Conservation (phyloP, 441 rosid species). For the Mallotus repandus region DNA sequence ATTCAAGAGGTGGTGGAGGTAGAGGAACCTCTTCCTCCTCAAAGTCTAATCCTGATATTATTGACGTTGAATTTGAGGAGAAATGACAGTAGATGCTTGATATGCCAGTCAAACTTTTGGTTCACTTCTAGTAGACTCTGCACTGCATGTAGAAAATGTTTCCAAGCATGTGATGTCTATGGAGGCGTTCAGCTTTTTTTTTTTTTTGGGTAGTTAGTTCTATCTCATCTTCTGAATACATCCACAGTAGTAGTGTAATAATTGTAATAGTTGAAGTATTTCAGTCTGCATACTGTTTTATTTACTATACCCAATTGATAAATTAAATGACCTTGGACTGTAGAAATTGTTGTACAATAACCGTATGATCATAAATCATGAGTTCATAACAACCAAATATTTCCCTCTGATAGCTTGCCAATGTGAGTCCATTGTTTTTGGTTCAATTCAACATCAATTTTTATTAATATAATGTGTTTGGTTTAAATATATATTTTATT, state of each 20-base stretch:
- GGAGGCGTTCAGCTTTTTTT: background rate
- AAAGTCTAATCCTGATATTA: constrained; percentile 61
- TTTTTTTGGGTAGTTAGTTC: background rate
- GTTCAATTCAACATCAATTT: too few species aligned
- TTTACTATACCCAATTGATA: background rate
- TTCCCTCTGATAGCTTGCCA: background rate
- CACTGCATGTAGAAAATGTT: background rate
- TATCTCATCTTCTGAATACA: background rate
- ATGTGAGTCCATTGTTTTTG: background rate
- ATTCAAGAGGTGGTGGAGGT: constrained; percentile 48
- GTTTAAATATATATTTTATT: too few species aligned
- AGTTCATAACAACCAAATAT: background rate
- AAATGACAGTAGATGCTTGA: constrained; percentile 38
- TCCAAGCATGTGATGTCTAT: background rate
- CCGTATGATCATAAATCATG: background rate
- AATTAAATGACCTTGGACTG: background rate
- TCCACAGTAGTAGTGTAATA: too few species aligned
- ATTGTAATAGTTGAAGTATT: too few species aligned
- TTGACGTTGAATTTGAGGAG: constrained; percentile 92
- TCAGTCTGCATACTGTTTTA: background rate
- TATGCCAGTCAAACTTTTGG: background rate
- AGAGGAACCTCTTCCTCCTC: constrained; percentile 24
- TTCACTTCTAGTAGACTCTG: background rate
- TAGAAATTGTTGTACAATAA: constrained; percentile 1
- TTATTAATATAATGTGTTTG: too few species aligned